These are phyloP conservation scores for Claviceps humidiphila DNA, from an alignment of 2,329 filamentous ascomycete genomes.

Conservation along the genomic window DNA sequence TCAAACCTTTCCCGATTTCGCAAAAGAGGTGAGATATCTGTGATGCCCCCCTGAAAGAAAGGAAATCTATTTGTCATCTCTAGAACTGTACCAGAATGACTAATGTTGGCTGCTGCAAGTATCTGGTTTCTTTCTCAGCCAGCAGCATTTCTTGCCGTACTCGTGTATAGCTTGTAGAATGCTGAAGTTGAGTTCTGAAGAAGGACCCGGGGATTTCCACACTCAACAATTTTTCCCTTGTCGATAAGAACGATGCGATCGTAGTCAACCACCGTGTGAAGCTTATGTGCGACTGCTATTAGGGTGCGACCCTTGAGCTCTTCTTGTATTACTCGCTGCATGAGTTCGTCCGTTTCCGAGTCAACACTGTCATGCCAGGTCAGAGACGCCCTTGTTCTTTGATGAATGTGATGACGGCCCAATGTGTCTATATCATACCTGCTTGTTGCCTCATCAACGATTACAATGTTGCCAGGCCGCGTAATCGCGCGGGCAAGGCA, in stretches of 20 bases:
- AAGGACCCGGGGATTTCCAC: constrained; percentile 7
- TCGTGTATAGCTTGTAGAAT: constrained; percentile 8
- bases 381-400: not conserved
- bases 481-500: constrained; percentile 24
- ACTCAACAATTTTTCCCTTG: constrained; percentile 46
- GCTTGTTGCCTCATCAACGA: constrained; percentile 25
- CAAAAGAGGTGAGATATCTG: too few relatives aligned
- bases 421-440: constrained; percentile 10
- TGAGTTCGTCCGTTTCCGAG: constrained; percentile 18
- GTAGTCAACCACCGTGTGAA: constrained; percentile 35
- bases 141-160: not conserved
- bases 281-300: constrained; percentile 26
- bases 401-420: not conserved
- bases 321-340: constrained; percentile 19
- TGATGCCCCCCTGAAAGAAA: too few relatives aligned
- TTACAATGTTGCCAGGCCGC: constrained; percentile 19
- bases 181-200: constrained; percentile 3
- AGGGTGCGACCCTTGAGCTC: constrained; percentile 36
- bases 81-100: not conserved
- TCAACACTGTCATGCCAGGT: constrained; percentile 17
- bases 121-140: not conserved
- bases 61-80: too few relatives aligned
- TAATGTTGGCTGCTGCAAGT: not conserved
- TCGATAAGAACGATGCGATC: constrained; percentile 54
- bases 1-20: too few relatives aligned